phyloP scores from a whole-genome alignment of 108 stramenopile genomes.

The Pseudonitzschia delicatissima region DNA sequence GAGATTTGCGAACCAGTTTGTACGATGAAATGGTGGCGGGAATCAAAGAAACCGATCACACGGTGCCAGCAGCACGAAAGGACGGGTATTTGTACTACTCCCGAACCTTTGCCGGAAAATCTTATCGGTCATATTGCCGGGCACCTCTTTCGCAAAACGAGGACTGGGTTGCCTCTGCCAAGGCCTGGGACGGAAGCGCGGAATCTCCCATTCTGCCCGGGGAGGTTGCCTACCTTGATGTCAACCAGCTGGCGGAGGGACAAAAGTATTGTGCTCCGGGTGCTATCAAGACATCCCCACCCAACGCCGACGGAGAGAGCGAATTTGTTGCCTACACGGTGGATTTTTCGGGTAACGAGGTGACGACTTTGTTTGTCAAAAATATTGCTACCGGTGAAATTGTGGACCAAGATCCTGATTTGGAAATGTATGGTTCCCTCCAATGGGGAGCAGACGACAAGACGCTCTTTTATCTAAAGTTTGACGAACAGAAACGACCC shows the following conservation, averaged over 20 bases:
- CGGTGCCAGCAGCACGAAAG: constrained; percentile 62
- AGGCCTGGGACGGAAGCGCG: constrained; percentile 59
- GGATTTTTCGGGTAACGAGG: constrained; percentile 88
- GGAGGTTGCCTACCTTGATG: constrained; percentile 85
- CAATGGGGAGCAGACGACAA: constrained; percentile 80
- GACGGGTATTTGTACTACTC: constrained; percentile 79
- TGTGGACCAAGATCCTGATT: constrained; percentile 47
- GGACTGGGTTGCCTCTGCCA: constrained; percentile 6
- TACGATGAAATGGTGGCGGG: constrained; percentile 74
- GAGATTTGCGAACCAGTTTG: constrained; percentile 47
- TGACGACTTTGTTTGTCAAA: constrained; percentile 72
- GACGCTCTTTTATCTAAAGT: constrained; percentile 76
- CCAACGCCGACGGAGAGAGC: constrained; percentile 15
- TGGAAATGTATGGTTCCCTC: constrained; percentile 48
- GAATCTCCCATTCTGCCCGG: constrained; percentile 60
- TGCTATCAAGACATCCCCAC: constrained; percentile 59
- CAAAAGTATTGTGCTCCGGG: constrained; percentile 81
- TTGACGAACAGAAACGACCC: constrained; percentile 77
- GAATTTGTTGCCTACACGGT: constrained; percentile 74
- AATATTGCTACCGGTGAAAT: constrained; percentile 61
- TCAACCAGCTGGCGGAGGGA: constrained; percentile 76
- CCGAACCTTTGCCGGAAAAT: constrained; percentile 84
- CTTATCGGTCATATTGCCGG: constrained; percentile 84
- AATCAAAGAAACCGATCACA: constrained; percentile 87
- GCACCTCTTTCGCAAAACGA: constrained; percentile 38